Base-by-base conservation (phyloP, 331 rosid genomes). In the Pyracantha coccinea region DNA sequence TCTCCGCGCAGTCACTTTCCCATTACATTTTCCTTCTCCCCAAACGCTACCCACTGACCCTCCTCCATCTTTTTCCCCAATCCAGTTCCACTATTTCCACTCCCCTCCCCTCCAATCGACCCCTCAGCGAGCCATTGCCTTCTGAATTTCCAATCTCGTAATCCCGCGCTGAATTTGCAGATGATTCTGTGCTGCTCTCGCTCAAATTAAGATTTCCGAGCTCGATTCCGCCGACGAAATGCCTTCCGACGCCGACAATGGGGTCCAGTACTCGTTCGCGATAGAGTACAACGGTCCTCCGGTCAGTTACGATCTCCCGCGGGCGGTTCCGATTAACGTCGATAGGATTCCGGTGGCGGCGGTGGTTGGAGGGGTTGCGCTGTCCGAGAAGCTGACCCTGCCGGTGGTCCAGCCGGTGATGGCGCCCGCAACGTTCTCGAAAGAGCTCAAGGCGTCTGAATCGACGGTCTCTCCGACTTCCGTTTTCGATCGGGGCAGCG, bases 321-420 rank as follows among this genome's bases (percentile, higher is more conserved):
- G 76, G 47, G 97, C 97, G 3, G 86, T 83, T 61, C 97, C 98
- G 20, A 82, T 93, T 73, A 79, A 76, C 83, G 88, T 91, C 1
- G 92, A 82, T 68, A 79, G 64, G 32, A 86, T 87, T 78, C 96
- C 97, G 25, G 88, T 88, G 66, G 91, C 92, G 15, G 83, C 89
- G 1, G 95, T 80, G 41, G 91, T 88, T 3, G 77, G 83, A 3
- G 84, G 85, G 79, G 85, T 88, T 7, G 59, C 89, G 3, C 29
- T 86, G 55, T 59, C 89, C 6, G 84, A 87, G 60, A 82, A 84
- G 17, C 19, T 87, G 47, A 76, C 91, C 4, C 58, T 92, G 83
- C 97, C 99, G 9, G 99, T 95, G 66, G 99, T 92, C 60, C 97
- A 95, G 63, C 91, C 97, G 64, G 81, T 93, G 16, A 47, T 86